A percentile compares a stretch with the other conserved stretches of the same genome.
Conservation (phyloP, 768 basidiomycete genomes). For the Albatrellus ellisii region DNA sequence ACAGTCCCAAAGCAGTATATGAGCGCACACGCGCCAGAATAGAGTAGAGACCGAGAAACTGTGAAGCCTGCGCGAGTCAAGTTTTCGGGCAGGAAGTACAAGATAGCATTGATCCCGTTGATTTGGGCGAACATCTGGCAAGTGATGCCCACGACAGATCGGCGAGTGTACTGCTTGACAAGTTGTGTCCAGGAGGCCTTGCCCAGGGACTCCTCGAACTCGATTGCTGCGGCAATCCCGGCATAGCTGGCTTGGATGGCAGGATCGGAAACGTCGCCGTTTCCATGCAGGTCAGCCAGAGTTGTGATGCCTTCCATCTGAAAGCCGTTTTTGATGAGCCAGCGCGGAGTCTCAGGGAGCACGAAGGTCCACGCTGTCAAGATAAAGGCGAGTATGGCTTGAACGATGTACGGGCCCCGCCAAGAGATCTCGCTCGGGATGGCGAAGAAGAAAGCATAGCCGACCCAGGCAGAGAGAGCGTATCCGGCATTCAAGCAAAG, state of each 20-base stretch:
- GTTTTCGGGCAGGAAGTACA: constrained; percentile 44
- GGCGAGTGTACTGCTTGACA: constrained; percentile 35
- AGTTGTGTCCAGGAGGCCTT: constrained; percentile 34
- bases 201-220: constrained; percentile 26
- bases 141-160: constrained; percentile 36
- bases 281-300: constrained; percentile 45
- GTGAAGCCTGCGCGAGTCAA: constrained; percentile 37
- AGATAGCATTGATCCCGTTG: constrained; percentile 43
- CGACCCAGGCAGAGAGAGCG: constrained; percentile 35
- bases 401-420: constrained; percentile 42
- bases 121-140: constrained; percentile 40
- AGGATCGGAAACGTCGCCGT: constrained; percentile 31
- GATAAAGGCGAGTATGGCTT: constrained; percentile 34
- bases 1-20: constrained; percentile 37
- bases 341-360: constrained; percentile 40
- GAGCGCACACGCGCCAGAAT: constrained; percentile 32
- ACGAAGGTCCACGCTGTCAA: constrained; percentile 34
- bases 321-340: constrained; percentile 42
- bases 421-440: constrained; percentile 35
- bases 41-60: constrained; percentile 29
- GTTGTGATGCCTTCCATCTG: constrained; percentile 33
- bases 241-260: constrained; percentile 30
- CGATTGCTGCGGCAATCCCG: constrained; percentile 27
- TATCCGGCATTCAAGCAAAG: constrained; percentile 38
- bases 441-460: constrained; percentile 36